Evolutionary conservation across 1,284 basidiomycete species (phyloP).

Genomic region (Ustilago nuda): DNA sequence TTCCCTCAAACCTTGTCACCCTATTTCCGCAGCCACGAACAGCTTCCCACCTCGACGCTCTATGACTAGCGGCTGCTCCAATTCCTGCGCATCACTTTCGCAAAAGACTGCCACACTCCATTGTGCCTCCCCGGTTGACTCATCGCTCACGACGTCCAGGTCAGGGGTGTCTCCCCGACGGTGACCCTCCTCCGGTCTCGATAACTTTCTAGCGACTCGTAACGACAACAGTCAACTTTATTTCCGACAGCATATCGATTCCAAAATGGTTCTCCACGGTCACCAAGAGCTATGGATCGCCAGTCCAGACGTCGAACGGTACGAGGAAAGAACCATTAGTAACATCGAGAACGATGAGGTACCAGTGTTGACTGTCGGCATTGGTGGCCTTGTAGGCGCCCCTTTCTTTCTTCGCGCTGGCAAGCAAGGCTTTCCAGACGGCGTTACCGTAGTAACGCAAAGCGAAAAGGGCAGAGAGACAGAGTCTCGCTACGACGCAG

Average conservation of each 20-base stretch:
- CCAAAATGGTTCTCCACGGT: neutral
- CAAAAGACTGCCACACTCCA: too few relatives aligned
- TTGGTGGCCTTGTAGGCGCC: neutral
- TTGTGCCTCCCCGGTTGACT: too few relatives aligned
- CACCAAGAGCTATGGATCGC: neutral
- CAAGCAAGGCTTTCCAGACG: conserved; percentile 4
- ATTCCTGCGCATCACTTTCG: too few relatives aligned
- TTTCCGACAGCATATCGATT: neutral
- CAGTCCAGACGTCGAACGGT: neutral
- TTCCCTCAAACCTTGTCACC: too few relatives aligned
- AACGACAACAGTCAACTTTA: too few relatives aligned
- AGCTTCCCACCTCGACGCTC: too few relatives aligned
- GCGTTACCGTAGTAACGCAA: neutral
- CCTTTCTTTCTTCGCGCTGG: neutral
- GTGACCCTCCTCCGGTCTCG: too few relatives aligned
- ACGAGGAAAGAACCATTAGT: neutral
- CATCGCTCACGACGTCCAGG: too few relatives aligned
- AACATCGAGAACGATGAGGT: neutral
- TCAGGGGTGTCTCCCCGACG: too few relatives aligned
- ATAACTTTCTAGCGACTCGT: too few relatives aligned
- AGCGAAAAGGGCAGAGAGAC: neutral
- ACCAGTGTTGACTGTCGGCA: neutral
- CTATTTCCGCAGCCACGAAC: too few relatives aligned
- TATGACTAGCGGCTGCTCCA: too few relatives aligned
- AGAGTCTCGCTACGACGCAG: neutral